Base-by-base conservation (phyloP, 2,329 filamentous ascomycete species). In the Lasiodiplodia citricola region DNA sequence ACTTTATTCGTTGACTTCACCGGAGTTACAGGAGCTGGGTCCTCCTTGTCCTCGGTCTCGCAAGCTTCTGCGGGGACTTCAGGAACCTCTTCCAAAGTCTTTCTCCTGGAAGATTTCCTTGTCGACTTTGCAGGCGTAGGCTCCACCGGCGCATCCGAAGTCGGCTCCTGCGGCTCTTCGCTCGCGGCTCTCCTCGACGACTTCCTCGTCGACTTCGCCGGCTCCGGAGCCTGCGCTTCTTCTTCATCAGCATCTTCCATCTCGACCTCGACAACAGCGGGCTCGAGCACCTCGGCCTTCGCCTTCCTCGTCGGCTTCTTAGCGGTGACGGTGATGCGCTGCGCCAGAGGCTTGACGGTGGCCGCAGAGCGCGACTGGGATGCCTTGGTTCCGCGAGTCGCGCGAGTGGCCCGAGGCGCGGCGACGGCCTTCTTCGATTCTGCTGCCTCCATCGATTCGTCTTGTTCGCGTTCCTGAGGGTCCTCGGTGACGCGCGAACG, bases 271-370 rank as follows among this genome's bases (percentile, higher is more conserved):
- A 51, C 38, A 16, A 23, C 63, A 56, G 35, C 51, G 23, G 56
- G 35, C 47, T 68, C 58, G 1, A 11, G 14, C 4, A 37, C 31
- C 13, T 65, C 50, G 38, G 57, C 47, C 58, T 52, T 68, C 6
- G 37, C 21, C 51, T 58, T 65, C 28, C 52, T 57, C 6, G 57
- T 47, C 16, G 23, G 41, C 14, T 55, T 68, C 35, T 65, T 68
- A 3, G 67, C 58, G 2, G 51, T 54, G 25, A 68, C 50, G 28
- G 52, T 64, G n/a, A 68, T 57, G 16, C 67, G 28, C 52, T 68
- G 67, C 28, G 67, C 67, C 38, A 68, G 38, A 31, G 67, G 67
- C 67, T 68, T 68, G 25, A 68, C 67, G 10, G 58, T 16, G 31
- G 67, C 58, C 6, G 58, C 21, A 3, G 66, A 54, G 7, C 52